A percentile compares a stretch with the other conserved stretches of the same genome.
These are phyloP conservation scores for Xylaria sp. DNA, from an alignment of 2,329 filamentous ascomycete genomes.

Conservation along the genomic window DNA sequence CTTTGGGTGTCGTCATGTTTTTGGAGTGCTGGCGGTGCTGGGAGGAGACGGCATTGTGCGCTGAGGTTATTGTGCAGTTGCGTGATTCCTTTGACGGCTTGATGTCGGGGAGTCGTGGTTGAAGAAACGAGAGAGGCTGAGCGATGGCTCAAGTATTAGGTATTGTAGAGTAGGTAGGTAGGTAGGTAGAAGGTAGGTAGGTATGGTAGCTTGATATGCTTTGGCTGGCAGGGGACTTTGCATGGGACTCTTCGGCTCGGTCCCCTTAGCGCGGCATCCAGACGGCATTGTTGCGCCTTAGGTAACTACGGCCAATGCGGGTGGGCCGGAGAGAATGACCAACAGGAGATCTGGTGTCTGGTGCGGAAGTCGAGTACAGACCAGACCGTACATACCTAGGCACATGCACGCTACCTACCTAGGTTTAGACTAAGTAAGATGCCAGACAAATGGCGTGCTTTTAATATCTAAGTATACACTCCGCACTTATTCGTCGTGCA, in stretches of 20 bases:
- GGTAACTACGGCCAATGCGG: too few species aligned
- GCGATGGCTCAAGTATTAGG: neutral
- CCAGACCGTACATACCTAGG: too few species aligned
- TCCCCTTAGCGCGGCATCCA: too few species aligned
- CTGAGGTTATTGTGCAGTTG: too few species aligned
- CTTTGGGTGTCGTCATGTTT: conserved; percentile 9
- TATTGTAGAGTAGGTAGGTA: neutral
- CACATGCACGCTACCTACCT: neutral
- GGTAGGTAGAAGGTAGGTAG: neutral
- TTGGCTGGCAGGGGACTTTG: too few species aligned
- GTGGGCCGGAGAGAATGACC: too few species aligned
- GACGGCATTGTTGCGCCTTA: too few species aligned
- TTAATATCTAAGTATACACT: neutral
- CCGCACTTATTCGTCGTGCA: neutral
- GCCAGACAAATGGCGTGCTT: conserved; percentile 18
- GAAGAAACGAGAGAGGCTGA: neutral
- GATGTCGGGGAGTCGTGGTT: neutral
- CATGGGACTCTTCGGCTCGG: too few species aligned
- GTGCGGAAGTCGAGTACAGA: too few species aligned
- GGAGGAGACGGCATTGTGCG: conserved; percentile 20
- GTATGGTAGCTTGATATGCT: too few species aligned
- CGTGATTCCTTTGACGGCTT: neutral
- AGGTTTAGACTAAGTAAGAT: too few species aligned
- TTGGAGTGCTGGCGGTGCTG: conserved; percentile 3
- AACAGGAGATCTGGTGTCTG: too few species aligned